These are phyloP conservation scores for Tuber borchii DNA, from an alignment of 495 filamentous ascomycete genomes.

Conservation along the genomic window DNA sequence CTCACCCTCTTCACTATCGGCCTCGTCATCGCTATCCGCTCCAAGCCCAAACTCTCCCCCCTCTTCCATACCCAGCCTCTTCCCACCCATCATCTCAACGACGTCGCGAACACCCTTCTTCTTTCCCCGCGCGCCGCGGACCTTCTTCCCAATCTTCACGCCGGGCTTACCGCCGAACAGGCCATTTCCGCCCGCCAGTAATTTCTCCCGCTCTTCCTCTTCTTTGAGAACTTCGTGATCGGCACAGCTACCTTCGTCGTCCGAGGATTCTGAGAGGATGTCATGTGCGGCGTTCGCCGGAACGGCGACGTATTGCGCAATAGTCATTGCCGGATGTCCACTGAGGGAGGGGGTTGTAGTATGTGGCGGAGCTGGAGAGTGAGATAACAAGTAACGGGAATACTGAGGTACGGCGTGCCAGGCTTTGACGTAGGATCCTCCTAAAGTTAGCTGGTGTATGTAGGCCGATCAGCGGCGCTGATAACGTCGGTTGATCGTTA, in stretches of 20 bases:
- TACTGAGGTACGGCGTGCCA: neutral
- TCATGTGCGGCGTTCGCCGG: constrained; percentile 11
- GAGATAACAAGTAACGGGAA: neutral
- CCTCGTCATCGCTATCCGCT: constrained; percentile 28
- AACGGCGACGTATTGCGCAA: constrained; percentile 23
- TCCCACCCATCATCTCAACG: constrained; percentile 75
- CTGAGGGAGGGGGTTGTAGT: neutral
- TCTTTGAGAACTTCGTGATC: constrained; percentile 62
- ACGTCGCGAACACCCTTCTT: constrained; percentile 54
- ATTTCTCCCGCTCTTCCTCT: constrained; percentile 79
- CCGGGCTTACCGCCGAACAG: constrained; percentile 36
- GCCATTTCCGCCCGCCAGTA: constrained; percentile 53
- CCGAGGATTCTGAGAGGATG: constrained; percentile 5
- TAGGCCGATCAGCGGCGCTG: neutral
- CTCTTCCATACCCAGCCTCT: constrained; percentile 67
- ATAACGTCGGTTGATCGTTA: neutral
- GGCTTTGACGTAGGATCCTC: neutral
- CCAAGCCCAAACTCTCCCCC: constrained; percentile 49
- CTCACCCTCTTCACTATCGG: constrained; percentile 39
- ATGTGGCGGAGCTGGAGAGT: neutral
- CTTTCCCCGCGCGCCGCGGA: constrained; percentile 42
- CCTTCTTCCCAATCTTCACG: constrained; percentile 55
- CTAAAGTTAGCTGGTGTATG: neutral
- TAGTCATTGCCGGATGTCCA: neutral
- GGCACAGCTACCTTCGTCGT: constrained; percentile 11